Evolutionary conservation across 768 basidiomycete genomes (phyloP).

Genomic region (Omphalotus guepiniiformis): DNA sequence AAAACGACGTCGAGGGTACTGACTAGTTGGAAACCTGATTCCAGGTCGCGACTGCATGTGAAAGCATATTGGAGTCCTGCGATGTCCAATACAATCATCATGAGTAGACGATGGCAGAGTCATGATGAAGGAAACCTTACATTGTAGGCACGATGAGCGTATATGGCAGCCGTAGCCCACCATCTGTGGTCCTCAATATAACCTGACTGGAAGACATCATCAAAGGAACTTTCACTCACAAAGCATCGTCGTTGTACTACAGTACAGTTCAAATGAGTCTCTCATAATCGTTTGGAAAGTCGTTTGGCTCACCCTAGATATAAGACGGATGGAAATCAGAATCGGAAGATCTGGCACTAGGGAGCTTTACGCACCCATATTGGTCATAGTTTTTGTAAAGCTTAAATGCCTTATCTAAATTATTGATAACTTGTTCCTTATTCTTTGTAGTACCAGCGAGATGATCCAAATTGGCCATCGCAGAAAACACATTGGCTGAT

Average conservation of each 20-base stretch:
- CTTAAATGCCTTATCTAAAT: constrained; percentile 37
- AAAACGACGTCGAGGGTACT: constrained; percentile 17
- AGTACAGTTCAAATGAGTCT: no score
- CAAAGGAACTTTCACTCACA: constrained; percentile 24
- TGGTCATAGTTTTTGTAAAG: constrained; percentile 39
- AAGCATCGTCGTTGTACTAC: constrained; percentile 45
- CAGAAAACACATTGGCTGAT: constrained; percentile 47
- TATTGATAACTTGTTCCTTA: constrained; percentile 33
- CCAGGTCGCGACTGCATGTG: constrained; percentile 46
- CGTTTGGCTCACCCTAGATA: not conserved
- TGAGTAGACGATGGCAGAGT: not conserved
- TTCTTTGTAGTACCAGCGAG: constrained; percentile 32
- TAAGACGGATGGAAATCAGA: not conserved
- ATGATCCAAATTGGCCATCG: constrained; percentile 44
- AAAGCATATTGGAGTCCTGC: constrained; percentile 33
- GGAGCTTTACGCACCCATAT: constrained; percentile 29
- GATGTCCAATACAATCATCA: not conserved
- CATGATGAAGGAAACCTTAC: constrained; percentile 2
- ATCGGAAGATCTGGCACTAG: not conserved
- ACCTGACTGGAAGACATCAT: not conserved
- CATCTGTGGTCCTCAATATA: constrained; percentile 26
- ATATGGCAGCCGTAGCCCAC: constrained; percentile 50
- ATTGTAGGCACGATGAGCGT: constrained; percentile 44
- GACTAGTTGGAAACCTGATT: constrained; percentile 43
- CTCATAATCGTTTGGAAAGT: no score